A percentile compares a stretch with the other conserved stretches of the same genome.
phyloP scores from a whole-genome alignment of 345 rosid species.

The Salix dunnii region DNA sequence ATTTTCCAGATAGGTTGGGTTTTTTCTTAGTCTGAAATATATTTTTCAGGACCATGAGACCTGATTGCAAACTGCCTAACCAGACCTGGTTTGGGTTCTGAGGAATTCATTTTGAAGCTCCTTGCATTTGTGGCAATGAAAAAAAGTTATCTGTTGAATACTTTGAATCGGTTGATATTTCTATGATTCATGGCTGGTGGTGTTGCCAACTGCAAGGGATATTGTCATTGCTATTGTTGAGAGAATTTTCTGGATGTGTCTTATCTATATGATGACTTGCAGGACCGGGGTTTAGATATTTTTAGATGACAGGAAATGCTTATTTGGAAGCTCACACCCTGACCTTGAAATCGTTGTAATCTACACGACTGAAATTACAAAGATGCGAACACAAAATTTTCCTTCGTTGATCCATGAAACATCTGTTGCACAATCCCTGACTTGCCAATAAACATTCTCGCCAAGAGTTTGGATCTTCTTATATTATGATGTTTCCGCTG shows the following conservation, averaged over 20 bases:
- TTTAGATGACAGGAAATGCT: slow-evolving; percentile 3
- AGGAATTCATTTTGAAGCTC: neutral
- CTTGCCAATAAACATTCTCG: neutral
- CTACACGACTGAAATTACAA: neutral
- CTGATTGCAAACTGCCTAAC: no score
- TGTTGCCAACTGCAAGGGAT: neutral
- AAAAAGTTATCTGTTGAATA: neutral
- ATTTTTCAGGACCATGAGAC: no score
- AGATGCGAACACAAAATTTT: slow-evolving; percentile 6
- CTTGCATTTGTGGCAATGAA: neutral
- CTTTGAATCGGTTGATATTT: neutral
- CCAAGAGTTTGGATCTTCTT: neutral
- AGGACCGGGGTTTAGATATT: neutral
- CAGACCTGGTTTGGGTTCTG: neutral
- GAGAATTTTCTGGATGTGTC: neutral
- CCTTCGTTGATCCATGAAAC: neutral
- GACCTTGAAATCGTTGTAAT: slow-evolving; percentile 13
- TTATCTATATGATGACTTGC: neutral
- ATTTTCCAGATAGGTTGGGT: neutral
- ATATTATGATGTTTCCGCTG: slow-evolving; percentile 18
- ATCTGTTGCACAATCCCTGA: slow-evolving; percentile 1
- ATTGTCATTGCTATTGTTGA: neutral
- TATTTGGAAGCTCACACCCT: neutral
- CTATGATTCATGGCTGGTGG: neutral
- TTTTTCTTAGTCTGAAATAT: no score